Base-by-base conservation (phyloP, 768 basidiomycete genomes). In the Mrakia blollopis region DNA sequence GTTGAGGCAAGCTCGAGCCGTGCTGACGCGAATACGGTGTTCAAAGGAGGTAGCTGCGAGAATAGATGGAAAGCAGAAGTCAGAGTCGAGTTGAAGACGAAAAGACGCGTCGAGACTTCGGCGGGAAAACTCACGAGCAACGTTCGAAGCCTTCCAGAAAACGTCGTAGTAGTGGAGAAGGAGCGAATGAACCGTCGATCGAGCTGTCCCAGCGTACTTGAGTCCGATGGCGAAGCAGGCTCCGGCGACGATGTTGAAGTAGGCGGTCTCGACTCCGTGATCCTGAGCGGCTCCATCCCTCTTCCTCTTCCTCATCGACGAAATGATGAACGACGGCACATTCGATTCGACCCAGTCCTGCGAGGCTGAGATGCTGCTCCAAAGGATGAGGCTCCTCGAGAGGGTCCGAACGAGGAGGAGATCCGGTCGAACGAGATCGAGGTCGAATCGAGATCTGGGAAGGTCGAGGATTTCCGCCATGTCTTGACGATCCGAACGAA, bases 151-250 rank as follows among this genome's bases (percentile, higher is more conserved):
- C 39, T 90, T 87, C 68, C 89, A 91, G 81, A 94, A 91, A 39
- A 89, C 84, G 81, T 96, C 94, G 79, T 91, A 92, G 83, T 91
- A 90, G 75, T 88, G 87, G 78, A 94, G 90, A 73, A 98, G 87
- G 82, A 92, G 87, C 63, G 88, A 85, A 81, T 97, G 93, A 1
- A 95, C 96, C 79, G 94, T 90, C 77, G 94, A 91, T 28, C 91
- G 87, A 0, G 94, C 95, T 1, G 94, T 96, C 8, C 97, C 96
- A 5, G 96, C 96, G 80, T 89, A 97, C 83, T 96, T 98, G 78
- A 99, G 85, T 14, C 91, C 94, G 54, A 98, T 87, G 2, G 89
- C 92, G 79, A 98, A 94, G 84, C 95, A 98, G 75, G 90, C 91
- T 3, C 93, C 96, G 2, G 94, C 90, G 47, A 96, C 84, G 78